phyloP scores from a whole-genome alignment of 257 asterid species.

The Solanum neorickii region DNA sequence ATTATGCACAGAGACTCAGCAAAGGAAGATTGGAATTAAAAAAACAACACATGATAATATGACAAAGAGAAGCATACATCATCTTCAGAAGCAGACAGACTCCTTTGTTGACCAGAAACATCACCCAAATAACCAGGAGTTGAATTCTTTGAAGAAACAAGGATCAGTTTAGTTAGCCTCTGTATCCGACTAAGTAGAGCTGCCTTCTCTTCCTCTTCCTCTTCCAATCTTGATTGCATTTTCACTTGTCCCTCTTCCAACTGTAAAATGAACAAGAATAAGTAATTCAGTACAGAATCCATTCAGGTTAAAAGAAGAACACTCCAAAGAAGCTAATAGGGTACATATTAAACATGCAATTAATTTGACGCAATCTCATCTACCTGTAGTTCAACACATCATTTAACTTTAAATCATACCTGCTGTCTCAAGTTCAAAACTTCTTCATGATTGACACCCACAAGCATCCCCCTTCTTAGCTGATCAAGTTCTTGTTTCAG shows the following conservation, averaged over 20 bases:
- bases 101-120: conserved; percentile 46
- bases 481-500: conserved; percentile 91
- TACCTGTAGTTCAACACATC: not conserved
- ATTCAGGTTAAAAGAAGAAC: not conserved
- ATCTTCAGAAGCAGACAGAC: conserved; percentile 64
- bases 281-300: not conserved
- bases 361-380: not conserved
- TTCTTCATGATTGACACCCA: conserved; percentile 78
- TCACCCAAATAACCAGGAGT: conserved; percentile 58
- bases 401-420: conserved; percentile 27
- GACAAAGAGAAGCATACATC: conserved; percentile 43
- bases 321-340: not conserved
- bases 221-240: conserved; percentile 98
- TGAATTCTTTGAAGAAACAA: conserved; percentile 85
- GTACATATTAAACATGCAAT: not conserved
- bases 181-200: conserved; percentile 99
- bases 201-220: conserved; percentile 96
- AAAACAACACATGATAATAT: not conserved
- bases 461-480: conserved; percentile 65
- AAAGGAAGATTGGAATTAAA: not conserved
- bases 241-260: conserved; percentile 99
- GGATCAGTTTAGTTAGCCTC: conserved; percentile 92
- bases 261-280: conserved; percentile 16
- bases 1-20: not conserved
- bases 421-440: conserved; percentile 67